Conservation (phyloP, 495 filamentous ascomycete genomes). For the Hamigera avellanea region DNA sequence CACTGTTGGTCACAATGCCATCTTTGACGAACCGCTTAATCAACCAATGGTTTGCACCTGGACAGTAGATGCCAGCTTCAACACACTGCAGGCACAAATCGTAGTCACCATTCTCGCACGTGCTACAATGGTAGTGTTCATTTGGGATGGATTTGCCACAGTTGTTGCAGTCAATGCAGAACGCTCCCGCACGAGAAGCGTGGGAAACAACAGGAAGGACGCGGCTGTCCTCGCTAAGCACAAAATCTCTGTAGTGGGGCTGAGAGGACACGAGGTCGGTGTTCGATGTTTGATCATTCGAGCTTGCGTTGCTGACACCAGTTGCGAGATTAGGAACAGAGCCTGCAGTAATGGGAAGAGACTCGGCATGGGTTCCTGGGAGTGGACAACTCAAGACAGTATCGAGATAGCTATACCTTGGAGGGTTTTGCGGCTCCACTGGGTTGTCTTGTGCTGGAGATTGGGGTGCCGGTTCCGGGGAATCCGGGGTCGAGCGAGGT, state of each 20-base stretch:
- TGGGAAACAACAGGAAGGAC: slow-evolving; percentile 21
- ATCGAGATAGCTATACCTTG: slow-evolving; percentile 29
- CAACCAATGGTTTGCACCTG: slow-evolving; percentile 72
- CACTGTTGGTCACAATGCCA: slow-evolving; percentile 72
- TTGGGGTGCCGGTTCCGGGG: slow-evolving; percentile 3
- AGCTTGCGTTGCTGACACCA: slow-evolving; percentile 2
- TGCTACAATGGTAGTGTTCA: slow-evolving; percentile 87
- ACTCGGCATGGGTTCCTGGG: slow-evolving; percentile 8
- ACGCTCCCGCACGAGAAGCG: slow-evolving; percentile 21
- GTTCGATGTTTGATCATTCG: slow-evolving; percentile 2
- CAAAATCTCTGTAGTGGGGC: slow-evolving; percentile 20
- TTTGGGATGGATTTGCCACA: slow-evolving; percentile 68
- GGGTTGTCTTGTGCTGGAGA: slow-evolving; percentile 3
- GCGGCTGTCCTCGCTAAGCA: slow-evolving; percentile 16
- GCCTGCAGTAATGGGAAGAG: slow-evolving; percentile 3
- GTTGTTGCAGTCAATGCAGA: slow-evolving; percentile 83
- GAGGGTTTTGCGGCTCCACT: slow-evolving; percentile 7
- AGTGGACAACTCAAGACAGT: slow-evolving; percentile 30
- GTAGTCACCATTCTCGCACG: slow-evolving; percentile 87
- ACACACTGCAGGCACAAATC: slow-evolving; percentile 83
- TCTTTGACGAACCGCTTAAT: slow-evolving; percentile 77
- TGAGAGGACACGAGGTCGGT: slow-evolving; percentile 4
- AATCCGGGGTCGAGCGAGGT: slow-evolving; percentile 1
- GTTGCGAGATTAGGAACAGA: slow-evolving; percentile 4
- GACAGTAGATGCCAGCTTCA: slow-evolving; percentile 61